phyloP scores from a whole-genome alignment of 208 protist species.

The Leishmania tarentolae region DNA sequence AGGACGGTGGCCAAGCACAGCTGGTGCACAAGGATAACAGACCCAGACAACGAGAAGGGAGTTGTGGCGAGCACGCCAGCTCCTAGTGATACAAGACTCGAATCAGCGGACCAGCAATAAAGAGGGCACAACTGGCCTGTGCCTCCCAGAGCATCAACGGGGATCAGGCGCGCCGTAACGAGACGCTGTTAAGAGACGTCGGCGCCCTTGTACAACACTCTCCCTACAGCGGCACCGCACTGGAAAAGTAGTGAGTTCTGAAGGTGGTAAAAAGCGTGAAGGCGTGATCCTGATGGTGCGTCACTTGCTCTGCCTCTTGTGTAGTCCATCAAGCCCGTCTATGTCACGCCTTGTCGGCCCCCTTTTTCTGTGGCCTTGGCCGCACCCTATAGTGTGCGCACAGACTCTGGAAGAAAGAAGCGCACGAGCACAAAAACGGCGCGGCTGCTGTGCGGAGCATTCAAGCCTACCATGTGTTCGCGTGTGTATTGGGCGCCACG shows the following conservation, averaged over 20 bases:
- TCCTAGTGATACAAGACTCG: background rate
- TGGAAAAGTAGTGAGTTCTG: background rate
- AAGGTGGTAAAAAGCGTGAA: background rate
- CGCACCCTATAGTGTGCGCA: too few species aligned
- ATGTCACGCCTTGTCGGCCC: background rate
- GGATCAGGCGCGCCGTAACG: background rate
- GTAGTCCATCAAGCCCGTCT: background rate
- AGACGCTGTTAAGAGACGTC: background rate
- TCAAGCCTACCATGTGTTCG: background rate
- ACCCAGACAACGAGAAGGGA: background rate
- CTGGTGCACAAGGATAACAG: too few species aligned
- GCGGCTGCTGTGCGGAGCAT: background rate
- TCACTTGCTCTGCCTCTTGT: background rate
- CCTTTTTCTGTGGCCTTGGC: too few species aligned
- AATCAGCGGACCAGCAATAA: background rate
- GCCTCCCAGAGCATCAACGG: background rate
- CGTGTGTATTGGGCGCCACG: background rate
- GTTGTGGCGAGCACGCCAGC: background rate
- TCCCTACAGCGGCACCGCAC: background rate
- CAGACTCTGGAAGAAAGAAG: background rate
- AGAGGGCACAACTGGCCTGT: background rate
- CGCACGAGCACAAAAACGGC: background rate
- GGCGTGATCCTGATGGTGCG: background rate
- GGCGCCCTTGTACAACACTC: background rate
- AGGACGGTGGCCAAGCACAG: background rate